Conservation (phyloP, 1,284 basidiomycete genomes). For the Ustilago trichophora region DNA sequence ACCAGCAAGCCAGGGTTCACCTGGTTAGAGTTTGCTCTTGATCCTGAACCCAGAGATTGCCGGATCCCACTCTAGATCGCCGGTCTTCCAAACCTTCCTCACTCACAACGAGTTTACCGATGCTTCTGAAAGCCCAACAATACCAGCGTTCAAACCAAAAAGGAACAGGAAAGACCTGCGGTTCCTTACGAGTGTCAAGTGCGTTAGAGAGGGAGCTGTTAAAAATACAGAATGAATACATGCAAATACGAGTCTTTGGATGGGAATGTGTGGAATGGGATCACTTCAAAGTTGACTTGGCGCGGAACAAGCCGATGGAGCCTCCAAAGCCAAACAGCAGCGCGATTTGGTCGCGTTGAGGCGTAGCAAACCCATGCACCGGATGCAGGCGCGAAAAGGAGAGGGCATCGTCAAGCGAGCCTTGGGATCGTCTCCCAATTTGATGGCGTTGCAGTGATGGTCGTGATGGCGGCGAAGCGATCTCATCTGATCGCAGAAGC, state of each 20-base stretch:
- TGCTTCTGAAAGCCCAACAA: no score
- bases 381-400: constrained; percentile 42
- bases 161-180: no score
- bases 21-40: neutral
- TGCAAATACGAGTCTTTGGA: no score
- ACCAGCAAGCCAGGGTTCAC: neutral
- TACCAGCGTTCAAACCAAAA: no score
- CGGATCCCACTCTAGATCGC: neutral
- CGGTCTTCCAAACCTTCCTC: neutral
- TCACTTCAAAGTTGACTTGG: constrained; percentile 3
- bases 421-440: constrained; percentile 5
- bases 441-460: constrained; percentile 5
- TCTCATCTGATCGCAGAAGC: constrained; percentile 3
- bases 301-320: constrained; percentile 18
- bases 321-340: constrained; percentile 43
- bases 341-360: constrained; percentile 5
- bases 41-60: neutral
- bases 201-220: no score
- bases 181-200: no score
- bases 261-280: no score
- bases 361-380: constrained; percentile 3
- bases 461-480: constrained; percentile 1
- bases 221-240: constrained; percentile 2
- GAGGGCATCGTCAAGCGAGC: constrained; percentile 19
- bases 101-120: no score